phyloP scores from a whole-genome alignment of 2,329 filamentous ascomycete genomes.

The Calonectria pseudoreteaudii region DNA sequence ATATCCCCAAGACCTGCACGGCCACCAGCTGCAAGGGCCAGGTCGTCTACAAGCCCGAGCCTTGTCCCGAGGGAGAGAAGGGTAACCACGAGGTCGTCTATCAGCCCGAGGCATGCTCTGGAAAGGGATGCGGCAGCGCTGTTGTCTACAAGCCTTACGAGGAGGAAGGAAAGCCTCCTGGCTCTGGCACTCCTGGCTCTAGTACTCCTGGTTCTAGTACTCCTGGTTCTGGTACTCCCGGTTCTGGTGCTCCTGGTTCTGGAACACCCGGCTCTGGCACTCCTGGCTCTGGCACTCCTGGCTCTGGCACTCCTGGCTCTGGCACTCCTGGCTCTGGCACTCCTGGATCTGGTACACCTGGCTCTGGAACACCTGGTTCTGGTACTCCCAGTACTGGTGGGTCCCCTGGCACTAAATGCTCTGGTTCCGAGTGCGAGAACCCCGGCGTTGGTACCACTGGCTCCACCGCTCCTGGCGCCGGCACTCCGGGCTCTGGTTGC shows the following conservation, averaged over 20 bases:
- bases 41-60: slow-evolving; percentile 40
- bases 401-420: neutral
- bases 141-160: slow-evolving; percentile 39
- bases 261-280: neutral
- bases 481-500: neutral
- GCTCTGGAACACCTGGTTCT: no score
- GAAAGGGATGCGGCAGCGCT: slow-evolving; percentile 3
- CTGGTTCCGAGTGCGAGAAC: neutral
- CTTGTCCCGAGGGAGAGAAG: slow-evolving; percentile 18
- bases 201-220: neutral
- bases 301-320: neutral
- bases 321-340: no score
- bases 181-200: neutral
- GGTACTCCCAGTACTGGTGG: neutral
- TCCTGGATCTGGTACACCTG: no score
- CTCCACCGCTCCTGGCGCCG: no score
- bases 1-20: slow-evolving; percentile 35
- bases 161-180: slow-evolving; percentile 22
- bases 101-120: slow-evolving; percentile 31
- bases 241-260: neutral
- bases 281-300: no score
- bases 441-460: neutral
- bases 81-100: slow-evolving; percentile 3
- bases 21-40: slow-evolving; percentile 31
- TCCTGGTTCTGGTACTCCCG: neutral